Evolutionary conservation across 345 rosid species (phyloP), one percentile per base, ranked within the genome.

Genomic region (Sisymbrium irio): DNA sequence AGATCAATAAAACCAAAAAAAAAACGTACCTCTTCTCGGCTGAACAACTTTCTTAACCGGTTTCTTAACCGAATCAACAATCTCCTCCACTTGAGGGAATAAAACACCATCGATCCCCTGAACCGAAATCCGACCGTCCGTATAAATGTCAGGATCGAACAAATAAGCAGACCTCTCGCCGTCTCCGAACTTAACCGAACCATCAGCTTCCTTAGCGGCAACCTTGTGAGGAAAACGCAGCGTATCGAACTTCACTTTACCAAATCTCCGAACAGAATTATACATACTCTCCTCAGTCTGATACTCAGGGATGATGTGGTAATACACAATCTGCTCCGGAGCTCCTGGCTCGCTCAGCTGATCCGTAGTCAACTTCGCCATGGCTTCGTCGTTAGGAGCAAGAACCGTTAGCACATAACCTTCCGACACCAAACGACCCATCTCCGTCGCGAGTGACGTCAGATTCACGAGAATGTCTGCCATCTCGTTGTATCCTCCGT

Each of bases 271-370:
- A 10, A 83, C 96, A 4, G 93, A 86, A 59, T 89, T 89, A 44
- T 89, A 89, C 96, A 89, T 87, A 36, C 92, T 87, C 79, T 89
- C 96, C 61, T 89, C 96, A 11, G 96, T 89, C 67, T 89, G 96
- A 55, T 87, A 89, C 81, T 89, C 96, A 0, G 96, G 93, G 27
- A 89, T 83, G 0, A 89, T 62, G 11, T 89, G 96, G 74, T 87
- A 89, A 28, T 85, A 87, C n/a, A 89, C 77, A 1, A 89, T 89
- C 77, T 89, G 92, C 71, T 89, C 96, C 12, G 96, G 96, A 4
- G 96, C 90, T 0, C 96, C 96, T 0, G 96, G 89, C 59, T 89
- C 96, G 50, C 96, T 89, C 41, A 89, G 51, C 70, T 89, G 96
- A 76, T 89, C 96, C 3, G 90, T 78, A 8, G 85, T 84, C 14